Evolutionary conservation across 1,284 basidiomycete genomes (phyloP).

Genomic region (Leucoagaricus sp.): DNA sequence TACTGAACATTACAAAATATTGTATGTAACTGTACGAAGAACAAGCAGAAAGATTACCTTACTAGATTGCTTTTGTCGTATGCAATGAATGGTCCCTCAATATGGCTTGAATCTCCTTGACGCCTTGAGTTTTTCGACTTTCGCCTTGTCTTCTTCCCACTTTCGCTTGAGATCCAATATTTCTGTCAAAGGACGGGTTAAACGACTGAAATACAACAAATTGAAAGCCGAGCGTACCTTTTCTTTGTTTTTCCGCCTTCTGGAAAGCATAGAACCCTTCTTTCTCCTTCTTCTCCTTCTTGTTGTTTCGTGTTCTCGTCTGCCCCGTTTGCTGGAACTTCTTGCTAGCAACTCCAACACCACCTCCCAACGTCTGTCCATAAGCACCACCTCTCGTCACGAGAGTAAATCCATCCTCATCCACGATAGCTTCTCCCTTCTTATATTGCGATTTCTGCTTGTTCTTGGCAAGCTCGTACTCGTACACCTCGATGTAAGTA

Average conservation of each 20-base stretch:
- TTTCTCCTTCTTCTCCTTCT: slow-evolving; percentile 71
- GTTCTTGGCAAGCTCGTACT: slow-evolving; percentile 65
- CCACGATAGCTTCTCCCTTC: slow-evolving; percentile 84
- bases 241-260: slow-evolving; percentile 82
- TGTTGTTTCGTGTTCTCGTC: slow-evolving; percentile 43
- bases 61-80: not conserved
- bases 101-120: slow-evolving; percentile 85
- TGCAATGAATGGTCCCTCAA: slow-evolving; percentile 29
- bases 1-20: too few relatives aligned
- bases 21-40: too few relatives aligned
- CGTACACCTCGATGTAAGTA: slow-evolving; percentile 72
- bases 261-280: slow-evolving; percentile 87
- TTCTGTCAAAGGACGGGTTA: slow-evolving; percentile 39
- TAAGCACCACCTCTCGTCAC: slow-evolving; percentile 88
- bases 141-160: slow-evolving; percentile 88
- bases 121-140: slow-evolving; percentile 80
- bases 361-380: slow-evolving; percentile 81
- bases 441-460: slow-evolving; percentile 68
- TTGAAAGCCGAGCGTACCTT: slow-evolving; percentile 52
- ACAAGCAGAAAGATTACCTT: not conserved
- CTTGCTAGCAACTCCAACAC: slow-evolving; percentile 77
- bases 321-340: slow-evolving; percentile 65
- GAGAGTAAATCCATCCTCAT: slow-evolving; percentile 91
- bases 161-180: slow-evolving; percentile 77
- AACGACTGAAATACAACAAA: slow-evolving; percentile 4